Evolutionary conservation across 129 eudicot species (phyloP), one percentile per base, ranked within the genome.

Genomic region (Silybum marianum): DNA sequence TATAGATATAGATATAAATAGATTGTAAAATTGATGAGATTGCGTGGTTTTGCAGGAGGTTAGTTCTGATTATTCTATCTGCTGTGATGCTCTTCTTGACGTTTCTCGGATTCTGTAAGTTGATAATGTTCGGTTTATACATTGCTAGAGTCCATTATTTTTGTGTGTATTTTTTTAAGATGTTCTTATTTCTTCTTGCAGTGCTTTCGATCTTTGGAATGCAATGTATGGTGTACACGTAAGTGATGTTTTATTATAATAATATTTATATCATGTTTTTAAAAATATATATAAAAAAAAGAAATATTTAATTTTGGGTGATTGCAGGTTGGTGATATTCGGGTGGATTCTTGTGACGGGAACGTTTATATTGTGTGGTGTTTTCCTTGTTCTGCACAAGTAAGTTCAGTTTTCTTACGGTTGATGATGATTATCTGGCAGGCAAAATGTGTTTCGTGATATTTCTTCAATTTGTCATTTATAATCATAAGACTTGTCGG

Each of bases 301-400:
- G 7, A 34, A 23, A 9, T 38, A n/a, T 68, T 28, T 19, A 12
- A n/a, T 42, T 66, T 30, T 72, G 23, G 73, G 13, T 74, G 70
- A 44, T 69, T 87, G 92, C 95, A 95, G 99, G 54, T 89, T 96
- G 90, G 98, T 93, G 87, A 83, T 96, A 39, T n/a, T 81, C 26
- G 98, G 98, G 84, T 93, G 99, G 99, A 87, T 96, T 85, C 90
- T 96, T 65, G 98, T 96, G 42, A 86, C 97, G 0, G 95, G 95
- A 66, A 93, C 99, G 3, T 91, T 96, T 83, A 82, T 96, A 32
- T 76, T 96, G 85, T 90, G 97, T 77, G 99, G 99, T 8, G 73
- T 89, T 21, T 93, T 93, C 86, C 97, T 96, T 72, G 87, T 91
- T 54, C 92, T 96, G 74, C 99, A 94, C 96, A 92, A 94, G 98